These are phyloP conservation scores for Zygotorulaspora sp. DNA, from an alignment of 805 yeast genomes.

Conservation along the genomic window DNA sequence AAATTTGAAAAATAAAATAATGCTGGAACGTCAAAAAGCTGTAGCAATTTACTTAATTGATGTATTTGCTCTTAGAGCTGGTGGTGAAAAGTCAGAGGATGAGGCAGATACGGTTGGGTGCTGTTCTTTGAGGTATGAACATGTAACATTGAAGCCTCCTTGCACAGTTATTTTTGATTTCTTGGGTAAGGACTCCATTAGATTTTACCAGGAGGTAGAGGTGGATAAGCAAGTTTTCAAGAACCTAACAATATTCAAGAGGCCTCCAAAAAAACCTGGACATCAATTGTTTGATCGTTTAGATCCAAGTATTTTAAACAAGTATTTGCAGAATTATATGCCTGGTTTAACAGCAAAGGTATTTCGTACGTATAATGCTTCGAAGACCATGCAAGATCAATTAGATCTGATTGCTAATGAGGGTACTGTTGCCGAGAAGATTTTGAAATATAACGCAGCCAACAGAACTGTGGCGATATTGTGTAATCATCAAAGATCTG, in stretches of 20 bases:
- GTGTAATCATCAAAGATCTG: constrained; percentile 95
- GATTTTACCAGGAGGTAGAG: constrained; percentile 87
- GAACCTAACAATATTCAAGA: constrained; percentile 80
- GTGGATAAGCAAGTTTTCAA: constrained; percentile 91
- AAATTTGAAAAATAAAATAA: constrained; percentile 65
- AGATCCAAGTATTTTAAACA: constrained; percentile 77
- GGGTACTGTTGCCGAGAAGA: constrained; percentile 84
- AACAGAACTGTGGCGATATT: constrained; percentile 91
- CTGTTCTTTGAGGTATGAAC: constrained; percentile 89
- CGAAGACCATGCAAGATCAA: constrained; percentile 95
- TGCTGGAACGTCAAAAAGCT: constrained; percentile 88
- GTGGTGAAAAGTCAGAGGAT: constrained; percentile 95
- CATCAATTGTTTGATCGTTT: constrained; percentile 89
- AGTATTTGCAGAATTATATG: constrained; percentile 84
- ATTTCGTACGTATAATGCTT: constrained; percentile 95
- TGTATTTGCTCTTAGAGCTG: constrained; percentile 92
- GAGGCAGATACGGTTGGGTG: constrained; percentile 99
- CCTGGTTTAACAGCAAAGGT: constrained; percentile 93
- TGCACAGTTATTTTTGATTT: constrained; percentile 83
- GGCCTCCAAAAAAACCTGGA: constrained; percentile 83
- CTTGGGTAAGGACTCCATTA: constrained; percentile 90
- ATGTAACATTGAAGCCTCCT: constrained; percentile 80
- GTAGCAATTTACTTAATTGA: constrained; percentile 92
- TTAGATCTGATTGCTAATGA: constrained; percentile 77
- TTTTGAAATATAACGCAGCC: constrained; percentile 87